Evolutionary conservation across 176 grass and related monocot genomes (phyloP), one percentile per base, ranked within the genome.

Genomic region (Bonia amplexicaulis): DNA sequence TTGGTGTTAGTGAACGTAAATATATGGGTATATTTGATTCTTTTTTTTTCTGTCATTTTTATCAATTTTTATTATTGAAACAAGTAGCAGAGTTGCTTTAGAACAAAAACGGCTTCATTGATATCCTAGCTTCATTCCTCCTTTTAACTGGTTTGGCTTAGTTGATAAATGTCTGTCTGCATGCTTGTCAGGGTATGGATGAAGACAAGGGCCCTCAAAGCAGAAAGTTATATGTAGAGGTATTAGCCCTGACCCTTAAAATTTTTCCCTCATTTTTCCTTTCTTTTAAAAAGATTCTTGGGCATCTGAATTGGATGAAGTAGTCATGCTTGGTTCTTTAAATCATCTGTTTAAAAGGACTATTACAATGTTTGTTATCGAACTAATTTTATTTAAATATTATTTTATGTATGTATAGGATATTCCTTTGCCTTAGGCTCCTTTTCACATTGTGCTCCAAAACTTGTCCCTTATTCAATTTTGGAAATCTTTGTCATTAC

Each of bases 201-300:
- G 97, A 99, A 91, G 97, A 99, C 72, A 99, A 96, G 88, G 93
- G 97, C 49, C 97, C 97, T 80, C 97, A 94, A 85, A 94, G 92
- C 71, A 96, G 97, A 88, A 99, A 99, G 73, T 84, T 99, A 80
- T 99, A 99, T 80, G 86, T 96, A 44, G 92, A 99, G 97, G 97
- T 99, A 96, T 46, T 73, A 49, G 14, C 71, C 66, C 69, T 85
- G 73, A 74, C 46, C 8, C 22, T 81, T 69, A 47, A 49, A 29
- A 7, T n/a, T 53, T 83, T 20, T 66, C n/a, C 15, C 41, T 69
- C 14, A 65, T 82, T 65, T 87, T 20, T 51, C 2, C 16, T 59
- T 48, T 39, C 2, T 64, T 77, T 29, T 54, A 27, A 40, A 72
- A 65, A 23, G 37, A 75, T 81, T 75, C 12, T 55, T 66, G 9